phyloP scores from a whole-genome alignment of 345 rosid species.

The Raphanus sativus region DNA sequence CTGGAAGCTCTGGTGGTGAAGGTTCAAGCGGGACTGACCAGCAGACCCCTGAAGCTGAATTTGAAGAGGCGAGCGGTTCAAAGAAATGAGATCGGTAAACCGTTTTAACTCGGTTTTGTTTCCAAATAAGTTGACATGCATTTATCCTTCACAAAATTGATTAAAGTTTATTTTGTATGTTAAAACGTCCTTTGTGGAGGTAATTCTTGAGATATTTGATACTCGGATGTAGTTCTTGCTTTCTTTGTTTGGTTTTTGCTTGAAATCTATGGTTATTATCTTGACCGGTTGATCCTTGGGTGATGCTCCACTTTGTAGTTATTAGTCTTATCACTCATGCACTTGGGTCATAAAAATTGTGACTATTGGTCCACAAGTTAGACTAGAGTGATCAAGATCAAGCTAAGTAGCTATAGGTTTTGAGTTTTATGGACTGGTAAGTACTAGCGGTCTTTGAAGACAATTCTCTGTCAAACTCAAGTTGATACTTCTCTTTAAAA shows the following conservation, averaged over 20 bases:
- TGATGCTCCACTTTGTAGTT: no score
- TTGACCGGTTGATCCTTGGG: constrained; percentile 2
- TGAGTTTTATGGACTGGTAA: no score
- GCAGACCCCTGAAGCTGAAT: constrained; percentile 55
- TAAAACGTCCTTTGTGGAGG: constrained; percentile 5
- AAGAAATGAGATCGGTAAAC: constrained; percentile 32
- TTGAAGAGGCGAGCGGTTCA: constrained; percentile 49
- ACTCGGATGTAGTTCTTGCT: constrained; percentile 17
- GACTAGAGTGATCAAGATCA: no score
- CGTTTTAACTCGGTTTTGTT: constrained; percentile 9
- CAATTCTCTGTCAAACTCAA: constrained; percentile 10
- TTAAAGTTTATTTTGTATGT: constrained; percentile 21
- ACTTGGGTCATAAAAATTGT: no score
- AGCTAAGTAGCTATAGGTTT: no score
- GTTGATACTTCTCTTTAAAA: neutral
- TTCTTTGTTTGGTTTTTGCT: constrained; percentile 1
- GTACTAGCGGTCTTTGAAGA: neutral
- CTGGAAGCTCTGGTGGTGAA: constrained; percentile 35
- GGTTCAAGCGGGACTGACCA: constrained; percentile 45
- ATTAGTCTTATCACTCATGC: no score
- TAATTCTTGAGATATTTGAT: constrained; percentile 17
- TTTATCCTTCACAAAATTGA: constrained; percentile 24
- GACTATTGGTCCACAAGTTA: no score
- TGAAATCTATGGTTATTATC: constrained; percentile 11
- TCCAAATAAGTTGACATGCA: constrained; percentile 30